Conservation (phyloP, 768 basidiomycete genomes). For the Cystofilobasidium macerans region DNA sequence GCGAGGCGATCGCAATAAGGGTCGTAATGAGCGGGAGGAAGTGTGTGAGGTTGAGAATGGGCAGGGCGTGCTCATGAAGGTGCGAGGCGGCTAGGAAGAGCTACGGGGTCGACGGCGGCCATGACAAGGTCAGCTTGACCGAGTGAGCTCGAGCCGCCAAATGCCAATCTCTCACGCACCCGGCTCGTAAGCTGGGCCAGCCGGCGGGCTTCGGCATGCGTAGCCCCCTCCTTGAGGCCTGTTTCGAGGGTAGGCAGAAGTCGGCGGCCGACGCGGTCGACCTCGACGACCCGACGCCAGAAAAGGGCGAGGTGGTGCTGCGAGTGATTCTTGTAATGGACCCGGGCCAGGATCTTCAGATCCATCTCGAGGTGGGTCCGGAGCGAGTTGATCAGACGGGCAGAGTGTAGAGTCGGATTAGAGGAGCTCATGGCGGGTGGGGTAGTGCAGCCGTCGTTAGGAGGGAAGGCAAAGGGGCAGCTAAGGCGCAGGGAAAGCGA, state of each 20-base stretch:
- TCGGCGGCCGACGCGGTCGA: constrained; percentile 8
- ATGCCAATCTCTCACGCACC: background rate
- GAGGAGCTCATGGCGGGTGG: background rate
- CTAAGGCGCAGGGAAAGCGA: too few species aligned
- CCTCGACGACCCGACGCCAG: constrained; percentile 20
- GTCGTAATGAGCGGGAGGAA: constrained; percentile 20
- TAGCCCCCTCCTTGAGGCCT: background rate
- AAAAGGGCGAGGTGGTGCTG: constrained; percentile 20
- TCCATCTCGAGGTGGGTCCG: constrained; percentile 20
- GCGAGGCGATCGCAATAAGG: constrained; percentile 17
- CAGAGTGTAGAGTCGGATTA: background rate
- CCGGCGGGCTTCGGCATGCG: background rate
- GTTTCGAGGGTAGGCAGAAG: background rate
- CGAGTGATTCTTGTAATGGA: constrained; percentile 24
- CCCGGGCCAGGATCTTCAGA: constrained; percentile 16
- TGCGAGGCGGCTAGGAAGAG: background rate
- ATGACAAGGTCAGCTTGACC: background rate
- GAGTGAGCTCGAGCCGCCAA: background rate
- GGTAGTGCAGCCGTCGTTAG: too few species aligned
- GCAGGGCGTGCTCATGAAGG: constrained; percentile 7
- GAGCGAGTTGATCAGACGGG: constrained; percentile 5
- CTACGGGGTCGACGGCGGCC: background rate
- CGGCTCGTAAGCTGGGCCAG: constrained; percentile 9
- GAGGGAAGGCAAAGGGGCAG: too few species aligned
- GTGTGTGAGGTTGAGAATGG: constrained; percentile 21